Evolutionary conservation across 192 early-diverging fungal species (phyloP).

Genomic region (Coemansia sp.): DNA sequence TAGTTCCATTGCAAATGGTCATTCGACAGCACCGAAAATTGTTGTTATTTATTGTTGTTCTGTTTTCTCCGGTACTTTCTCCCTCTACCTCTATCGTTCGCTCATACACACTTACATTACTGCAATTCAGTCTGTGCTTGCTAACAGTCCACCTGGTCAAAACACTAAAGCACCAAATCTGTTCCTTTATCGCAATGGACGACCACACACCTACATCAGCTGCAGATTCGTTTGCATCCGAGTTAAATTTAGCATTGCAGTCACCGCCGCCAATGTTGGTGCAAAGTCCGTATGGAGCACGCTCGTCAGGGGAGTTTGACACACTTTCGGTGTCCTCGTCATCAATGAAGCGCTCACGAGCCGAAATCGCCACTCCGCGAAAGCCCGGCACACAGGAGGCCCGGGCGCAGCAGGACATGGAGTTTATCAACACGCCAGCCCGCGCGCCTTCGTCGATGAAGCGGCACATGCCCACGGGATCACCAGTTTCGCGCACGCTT

Average conservation of each 20-base stretch:
- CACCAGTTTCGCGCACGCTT: conserved; percentile 13
- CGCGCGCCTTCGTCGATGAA: conserved; percentile 41
- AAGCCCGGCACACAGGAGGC: conserved; percentile 34
- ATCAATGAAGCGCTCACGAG: conserved; percentile 39
- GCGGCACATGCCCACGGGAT: conserved; percentile 33
- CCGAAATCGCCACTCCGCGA: conserved; percentile 43
- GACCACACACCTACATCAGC: background rate
- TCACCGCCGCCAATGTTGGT: conserved; percentile 32
- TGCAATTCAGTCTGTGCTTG: conserved; percentile 7
- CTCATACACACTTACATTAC: conserved; percentile 6
- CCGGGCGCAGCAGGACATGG: conserved; percentile 18
- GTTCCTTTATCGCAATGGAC: conserved; percentile 5
- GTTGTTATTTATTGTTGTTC: conserved; percentile 15
- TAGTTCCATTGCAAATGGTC: conserved; percentile 11
- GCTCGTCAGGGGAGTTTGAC: background rate
- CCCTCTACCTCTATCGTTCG: conserved; percentile 18
- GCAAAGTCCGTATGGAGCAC: conserved; percentile 15
- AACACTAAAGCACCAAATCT: conserved; percentile 14
- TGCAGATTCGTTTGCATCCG: background rate
- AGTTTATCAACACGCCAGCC: conserved; percentile 40
- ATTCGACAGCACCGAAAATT: conserved; percentile 17
- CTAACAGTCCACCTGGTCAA: conserved; percentile 4
- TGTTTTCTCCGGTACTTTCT: conserved; percentile 18
- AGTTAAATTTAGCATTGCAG: conserved; percentile 23
- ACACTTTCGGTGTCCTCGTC: background rate